Evolutionary conservation across 805 yeast genomes (phyloP).

Genomic region (Ogataea parapolymorpha): DNA sequence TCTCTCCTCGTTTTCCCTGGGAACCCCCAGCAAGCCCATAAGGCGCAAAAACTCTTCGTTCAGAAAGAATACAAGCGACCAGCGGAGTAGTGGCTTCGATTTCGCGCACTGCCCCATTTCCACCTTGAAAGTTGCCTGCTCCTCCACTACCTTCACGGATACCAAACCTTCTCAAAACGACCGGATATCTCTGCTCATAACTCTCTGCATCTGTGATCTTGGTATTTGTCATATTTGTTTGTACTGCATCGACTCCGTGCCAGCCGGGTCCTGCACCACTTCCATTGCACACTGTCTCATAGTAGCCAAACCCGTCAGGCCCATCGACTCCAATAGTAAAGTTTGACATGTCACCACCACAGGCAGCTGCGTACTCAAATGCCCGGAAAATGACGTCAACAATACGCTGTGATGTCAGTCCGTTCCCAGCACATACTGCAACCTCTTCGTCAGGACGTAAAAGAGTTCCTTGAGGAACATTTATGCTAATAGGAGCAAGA

Average conservation of each 20-base stretch:
- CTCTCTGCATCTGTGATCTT: slow-evolving; percentile 52
- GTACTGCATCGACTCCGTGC: slow-evolving; percentile 46
- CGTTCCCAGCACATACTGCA: slow-evolving; percentile 49
- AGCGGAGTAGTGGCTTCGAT: slow-evolving; percentile 12
- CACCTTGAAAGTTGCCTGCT: slow-evolving; percentile 42
- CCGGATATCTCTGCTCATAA: slow-evolving; percentile 51
- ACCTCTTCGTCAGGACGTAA: slow-evolving; percentile 41
- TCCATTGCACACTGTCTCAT: slow-evolving; percentile 52
- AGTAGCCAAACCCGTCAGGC: slow-evolving; percentile 45
- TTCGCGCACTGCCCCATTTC: slow-evolving; percentile 40
- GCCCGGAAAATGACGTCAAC: slow-evolving; percentile 52
- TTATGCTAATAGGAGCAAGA: slow-evolving; percentile 32
- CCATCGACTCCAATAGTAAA: slow-evolving; percentile 49
- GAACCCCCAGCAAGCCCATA: slow-evolving; percentile 46
- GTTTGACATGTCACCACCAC: slow-evolving; percentile 54
- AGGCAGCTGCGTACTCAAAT: slow-evolving; percentile 52
- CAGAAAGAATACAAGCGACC: slow-evolving; percentile 34
- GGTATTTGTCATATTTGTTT: slow-evolving; percentile 53
- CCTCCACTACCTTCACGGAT: slow-evolving; percentile 46
- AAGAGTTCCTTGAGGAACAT: slow-evolving; percentile 28
- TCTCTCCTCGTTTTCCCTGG: slow-evolving; percentile 39
- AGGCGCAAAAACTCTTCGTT: slow-evolving; percentile 43
- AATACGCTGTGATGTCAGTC: slow-evolving; percentile 52
- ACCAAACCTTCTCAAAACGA: slow-evolving; percentile 41
- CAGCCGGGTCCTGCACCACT: slow-evolving; percentile 48